Base-by-base conservation (phyloP, 306 rosid genomes). In the Sindora glabra region DNA sequence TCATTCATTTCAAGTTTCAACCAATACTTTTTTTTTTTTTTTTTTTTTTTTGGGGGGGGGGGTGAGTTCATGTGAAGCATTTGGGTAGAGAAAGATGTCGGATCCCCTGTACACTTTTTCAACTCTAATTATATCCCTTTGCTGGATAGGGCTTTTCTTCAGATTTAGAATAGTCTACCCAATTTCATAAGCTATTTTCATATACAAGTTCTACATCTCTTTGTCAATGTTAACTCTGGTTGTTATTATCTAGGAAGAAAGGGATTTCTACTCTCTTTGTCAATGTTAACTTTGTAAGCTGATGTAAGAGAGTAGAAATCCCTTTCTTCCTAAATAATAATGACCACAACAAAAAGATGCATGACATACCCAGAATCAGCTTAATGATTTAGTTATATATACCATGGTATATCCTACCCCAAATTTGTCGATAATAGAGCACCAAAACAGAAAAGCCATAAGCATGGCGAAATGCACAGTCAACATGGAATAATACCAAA, bases 401-500 rank as follows among this genome's bases (percentile, higher is more conserved):
- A 0, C 45, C 11, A 12, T 14, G 14, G n/a, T 1, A 39, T 5
- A 39, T 13, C 5, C n/a, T 13, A 39, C 17, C 14, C 19, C 18
- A 39, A 24, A 25, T 24, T 5, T 10, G 27, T 11, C 30, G 9
- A 59, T 41, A 12, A 11, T 24, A 48, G 21, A 68, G 59, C 40
- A 40, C 14, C 57, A 32, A 50, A 52, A 6, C 30, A 24, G 40
- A 46, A 25, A 37, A 51, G 57, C 48, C 15, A 50, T 21, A 34
- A 16, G 39, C 8, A 17, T 13, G 13, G 48, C n/a, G n/a, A n/a
- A n/a, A 49, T 19, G 53, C 62, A 46, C 57, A 41, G 23, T 59
- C 48, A 58, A 46, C 59, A 42, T 64, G 63, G 48, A 58, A 63
- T 41, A 36, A 60, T 22, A 30, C 59, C 47, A 57, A 22, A 64